Conservation (phyloP, 352 stramenopile genomes). For the Pythium rhizo-oryzae region DNA sequence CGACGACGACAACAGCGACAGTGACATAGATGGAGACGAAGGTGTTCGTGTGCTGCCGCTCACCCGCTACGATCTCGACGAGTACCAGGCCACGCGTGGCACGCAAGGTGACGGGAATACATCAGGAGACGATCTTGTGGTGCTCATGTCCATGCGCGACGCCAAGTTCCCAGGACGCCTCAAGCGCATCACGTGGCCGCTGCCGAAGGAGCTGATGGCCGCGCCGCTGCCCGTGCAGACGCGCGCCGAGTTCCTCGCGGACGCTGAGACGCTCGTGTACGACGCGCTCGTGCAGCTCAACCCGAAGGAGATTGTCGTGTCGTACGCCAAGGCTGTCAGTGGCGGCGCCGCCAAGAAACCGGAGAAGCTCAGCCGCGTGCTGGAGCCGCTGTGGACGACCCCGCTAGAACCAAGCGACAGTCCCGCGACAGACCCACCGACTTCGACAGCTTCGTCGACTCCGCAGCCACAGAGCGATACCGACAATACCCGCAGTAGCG, state of each 20-base stretch:
- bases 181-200: conserved; percentile 63
- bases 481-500: neutral
- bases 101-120: too few species aligned
- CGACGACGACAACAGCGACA: conserved; percentile 5
- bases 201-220: conserved; percentile 55
- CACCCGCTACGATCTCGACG: conserved; percentile 42
- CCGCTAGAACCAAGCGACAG: too few species aligned
- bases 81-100: conserved; percentile 23
- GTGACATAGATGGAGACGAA: neutral
- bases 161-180: conserved; percentile 79
- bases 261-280: conserved; percentile 52
- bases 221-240: conserved; percentile 63
- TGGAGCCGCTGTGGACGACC: conserved; percentile 22
- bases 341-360: conserved; percentile 23
- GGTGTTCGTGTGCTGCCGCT: conserved; percentile 55
- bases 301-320: conserved; percentile 48
- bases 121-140: conserved; percentile 40
- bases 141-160: conserved; percentile 74
- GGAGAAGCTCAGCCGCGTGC: conserved; percentile 44
- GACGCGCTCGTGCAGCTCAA: conserved; percentile 35
- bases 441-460: neutral
- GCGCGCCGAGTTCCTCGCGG: conserved; percentile 48
- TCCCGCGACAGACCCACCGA: neutral
- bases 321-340: conserved; percentile 42
- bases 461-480: neutral